Conservation (phyloP, 2,329 filamentous ascomycete genomes). For the Scedosporium aurantiacum region DNA sequence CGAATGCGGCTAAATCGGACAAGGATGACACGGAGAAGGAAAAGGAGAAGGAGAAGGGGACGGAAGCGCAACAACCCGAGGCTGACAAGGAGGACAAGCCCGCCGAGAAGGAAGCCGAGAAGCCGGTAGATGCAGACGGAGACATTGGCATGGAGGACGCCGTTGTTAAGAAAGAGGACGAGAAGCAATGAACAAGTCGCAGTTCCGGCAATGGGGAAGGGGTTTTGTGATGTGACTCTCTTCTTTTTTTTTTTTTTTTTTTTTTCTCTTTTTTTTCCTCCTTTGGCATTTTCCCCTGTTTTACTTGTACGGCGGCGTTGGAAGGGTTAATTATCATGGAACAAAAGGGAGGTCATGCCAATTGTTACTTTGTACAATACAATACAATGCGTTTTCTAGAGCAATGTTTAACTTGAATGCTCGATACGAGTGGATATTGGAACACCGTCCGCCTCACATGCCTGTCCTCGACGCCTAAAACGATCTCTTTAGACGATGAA, state of each 20-base stretch:
- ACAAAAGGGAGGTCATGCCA: not conserved
- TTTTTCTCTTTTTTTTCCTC: not conserved
- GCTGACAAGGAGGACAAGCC: slow-evolving; percentile 10
- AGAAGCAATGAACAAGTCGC: not conserved
- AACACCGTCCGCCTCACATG: too few relatives aligned
- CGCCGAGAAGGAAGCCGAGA: not conserved
- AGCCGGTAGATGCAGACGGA: slow-evolving; percentile 6
- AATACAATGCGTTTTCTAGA: not conserved
- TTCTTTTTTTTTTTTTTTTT: not conserved
- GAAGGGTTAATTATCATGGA: not conserved
- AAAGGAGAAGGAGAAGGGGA: not conserved
- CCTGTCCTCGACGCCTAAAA: too few relatives aligned
- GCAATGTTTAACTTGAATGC: too few relatives aligned
- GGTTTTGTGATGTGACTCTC: not conserved
- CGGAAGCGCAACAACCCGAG: slow-evolving; percentile 4
- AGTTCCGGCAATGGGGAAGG: not conserved
- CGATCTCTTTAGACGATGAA: too few relatives aligned
- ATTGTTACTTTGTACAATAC: not conserved
- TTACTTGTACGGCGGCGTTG: not conserved
- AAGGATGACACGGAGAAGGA: slow-evolving; percentile 5
- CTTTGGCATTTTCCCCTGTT: not conserved
- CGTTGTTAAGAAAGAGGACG: slow-evolving; percentile 5
- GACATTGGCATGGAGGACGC: slow-evolving; percentile 6
- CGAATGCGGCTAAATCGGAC: slow-evolving; percentile 21
- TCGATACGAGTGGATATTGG: too few relatives aligned